phyloP scores from a whole-genome alignment of 352 stramenopile species.

The Pythium utonaiense region DNA sequence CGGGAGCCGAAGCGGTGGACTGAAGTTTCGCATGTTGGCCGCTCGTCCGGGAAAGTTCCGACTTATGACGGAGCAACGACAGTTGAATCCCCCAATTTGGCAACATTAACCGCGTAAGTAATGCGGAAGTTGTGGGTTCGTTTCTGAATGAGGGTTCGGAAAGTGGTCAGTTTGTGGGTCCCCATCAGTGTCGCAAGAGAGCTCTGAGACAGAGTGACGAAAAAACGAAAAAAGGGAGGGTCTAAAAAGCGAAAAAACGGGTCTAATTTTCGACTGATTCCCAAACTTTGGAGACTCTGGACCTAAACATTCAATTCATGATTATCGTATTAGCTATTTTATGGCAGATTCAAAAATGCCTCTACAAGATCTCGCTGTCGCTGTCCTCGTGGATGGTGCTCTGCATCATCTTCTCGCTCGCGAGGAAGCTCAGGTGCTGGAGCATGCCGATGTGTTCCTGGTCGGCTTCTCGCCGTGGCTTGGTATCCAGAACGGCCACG shows the following conservation, averaged over 20 bases:
- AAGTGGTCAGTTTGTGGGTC: neutral
- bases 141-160: neutral
- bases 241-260: slow-evolving; percentile 2
- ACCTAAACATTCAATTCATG: slow-evolving; percentile 11
- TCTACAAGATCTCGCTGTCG: slow-evolving; percentile 73
- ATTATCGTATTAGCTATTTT: slow-evolving; percentile 16
- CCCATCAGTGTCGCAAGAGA: neutral
- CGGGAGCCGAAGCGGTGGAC: neutral
- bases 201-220: neutral
- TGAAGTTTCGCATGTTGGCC: slow-evolving; percentile 12
- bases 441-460: slow-evolving; percentile 87
- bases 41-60: slow-evolving; percentile 14
- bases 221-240: slow-evolving; percentile 3
- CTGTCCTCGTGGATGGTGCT: slow-evolving; percentile 75
- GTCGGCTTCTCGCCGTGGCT: slow-evolving; percentile 68
- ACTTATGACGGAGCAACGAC: neutral
- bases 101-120: neutral
- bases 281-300: slow-evolving; percentile 1
- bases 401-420: slow-evolving; percentile 87
- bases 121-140: neutral
- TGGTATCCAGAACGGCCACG: slow-evolving; percentile 83
- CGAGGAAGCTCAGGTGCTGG: slow-evolving; percentile 83
- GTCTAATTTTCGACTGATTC: neutral
- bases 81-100: neutral
- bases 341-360: neutral